Evolutionary conservation across 148 eudicot species (phyloP).

Genomic region (Diospyros kaki): DNA sequence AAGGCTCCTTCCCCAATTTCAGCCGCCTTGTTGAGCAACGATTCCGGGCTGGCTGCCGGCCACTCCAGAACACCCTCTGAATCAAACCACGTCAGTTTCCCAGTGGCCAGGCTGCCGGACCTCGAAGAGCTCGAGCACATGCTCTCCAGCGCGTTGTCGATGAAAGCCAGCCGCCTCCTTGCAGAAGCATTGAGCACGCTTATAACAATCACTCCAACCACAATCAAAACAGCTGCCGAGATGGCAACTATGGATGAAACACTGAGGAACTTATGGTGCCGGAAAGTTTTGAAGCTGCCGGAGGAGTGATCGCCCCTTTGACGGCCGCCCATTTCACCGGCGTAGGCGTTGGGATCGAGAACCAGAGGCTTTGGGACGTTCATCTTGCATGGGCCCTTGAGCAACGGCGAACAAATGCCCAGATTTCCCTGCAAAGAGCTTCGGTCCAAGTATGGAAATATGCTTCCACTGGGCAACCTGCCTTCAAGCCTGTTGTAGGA

Average conservation of each 20-base stretch:
- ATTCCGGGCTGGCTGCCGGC: constrained; percentile 47
- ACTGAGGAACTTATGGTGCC: constrained; percentile 66
- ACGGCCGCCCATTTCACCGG: constrained; percentile 40
- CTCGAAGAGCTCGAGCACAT: constrained; percentile 73
- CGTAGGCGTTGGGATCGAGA: constrained; percentile 64
- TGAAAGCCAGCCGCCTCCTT: constrained; percentile 50
- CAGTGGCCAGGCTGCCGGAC: constrained; percentile 52
- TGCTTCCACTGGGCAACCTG: constrained; percentile 64
- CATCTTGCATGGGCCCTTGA: constrained; percentile 82
- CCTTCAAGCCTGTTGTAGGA: constrained; percentile 88
- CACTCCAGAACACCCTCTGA: constrained; percentile 50
- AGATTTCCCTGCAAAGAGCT: constrained; percentile 71
- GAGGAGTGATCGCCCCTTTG: constrained; percentile 11
- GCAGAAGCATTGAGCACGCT: constrained; percentile 67
- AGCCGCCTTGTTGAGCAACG: constrained; percentile 52
- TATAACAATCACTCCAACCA: constrained; percentile 62
- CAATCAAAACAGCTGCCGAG: constrained; percentile 64
- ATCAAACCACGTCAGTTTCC: constrained; percentile 73
- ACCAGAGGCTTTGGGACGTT: constrained; percentile 91
- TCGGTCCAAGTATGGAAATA: constrained; percentile 67
- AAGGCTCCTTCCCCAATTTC: constrained; percentile 74
- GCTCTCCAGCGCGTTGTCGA: constrained; percentile 70
- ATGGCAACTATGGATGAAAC: constrained; percentile 76
- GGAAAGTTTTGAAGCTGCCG: constrained; percentile 1
- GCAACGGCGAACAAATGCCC: constrained; percentile 83